Evolutionary conservation across 192 early-diverging fungal genomes (phyloP), one percentile per base, ranked within the genome.

Genomic region (Chytriomyces sp.): DNA sequence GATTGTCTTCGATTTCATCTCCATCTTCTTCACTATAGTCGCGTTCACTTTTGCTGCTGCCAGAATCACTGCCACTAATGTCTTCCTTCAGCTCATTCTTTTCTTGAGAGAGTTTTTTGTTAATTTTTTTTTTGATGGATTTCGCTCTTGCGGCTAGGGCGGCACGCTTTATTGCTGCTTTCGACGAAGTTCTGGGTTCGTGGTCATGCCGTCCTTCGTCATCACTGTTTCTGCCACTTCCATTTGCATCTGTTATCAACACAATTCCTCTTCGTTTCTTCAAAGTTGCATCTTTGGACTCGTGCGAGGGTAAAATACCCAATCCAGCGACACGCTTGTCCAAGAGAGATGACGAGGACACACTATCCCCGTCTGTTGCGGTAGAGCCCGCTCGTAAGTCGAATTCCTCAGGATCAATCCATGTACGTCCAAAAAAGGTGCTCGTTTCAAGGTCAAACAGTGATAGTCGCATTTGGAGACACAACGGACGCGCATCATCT

Each of bases 381-480:
- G n/a, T n/a, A n/a, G n/a, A 34, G 8, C 3, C 30, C 31, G 31
- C 44, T 10, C 73, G 40, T n/a, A 74, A 28, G 40, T 74, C 64
- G 41, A 62, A 39, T 58, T 66, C 53, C 1, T 22, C 33, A 28
- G 73, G 68, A 31, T 64, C 44, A 3, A 76, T 65, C 75, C 75
- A 76, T 7, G 75, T 76, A 4, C 70, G 22, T 17, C 75, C 75
- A 65, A 76, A 76, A 62, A 76, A 76, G 7, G 49, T 49, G 25
- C 49, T 53, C 3, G n/a, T 62, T 38, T 76, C 75, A 19, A 76
- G 38, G 41, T 76, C 75, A 62, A 76, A 76, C 34, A 70, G 36
- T 30, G 31, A 37, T 7, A 44, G 37, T 2, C 67, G 75, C 3
- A 76, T n/a, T 54, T 71, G 66, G 34, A 72, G 54, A 4, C 6